Evolutionary conservation across 2,329 filamentous ascomycete genomes (phyloP).

Genomic region (Penicillium brasilianum): DNA sequence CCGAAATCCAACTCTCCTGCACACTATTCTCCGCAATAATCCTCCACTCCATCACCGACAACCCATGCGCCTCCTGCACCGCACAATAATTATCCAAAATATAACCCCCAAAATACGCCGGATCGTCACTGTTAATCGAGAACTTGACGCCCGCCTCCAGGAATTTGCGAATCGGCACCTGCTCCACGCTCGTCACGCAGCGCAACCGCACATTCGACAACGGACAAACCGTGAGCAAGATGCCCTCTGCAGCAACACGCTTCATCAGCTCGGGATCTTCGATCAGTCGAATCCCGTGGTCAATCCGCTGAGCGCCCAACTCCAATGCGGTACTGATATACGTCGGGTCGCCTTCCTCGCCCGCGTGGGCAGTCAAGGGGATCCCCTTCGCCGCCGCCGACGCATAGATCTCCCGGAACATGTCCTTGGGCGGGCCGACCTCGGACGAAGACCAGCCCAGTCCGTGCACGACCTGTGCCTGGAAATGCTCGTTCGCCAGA

Average conservation of each 20-base stretch:
- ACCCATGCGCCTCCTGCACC: conserved; percentile 71
- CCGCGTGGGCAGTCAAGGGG: conserved; percentile 72
- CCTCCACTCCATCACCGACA: conserved; percentile 70
- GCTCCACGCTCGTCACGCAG: conserved; percentile 58
- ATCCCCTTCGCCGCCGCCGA: conserved; percentile 60
- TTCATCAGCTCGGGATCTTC: conserved; percentile 64
- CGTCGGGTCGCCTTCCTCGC: conserved; percentile 72
- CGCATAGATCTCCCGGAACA: conserved; percentile 67
- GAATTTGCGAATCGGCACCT: conserved; percentile 67
- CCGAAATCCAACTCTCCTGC: conserved; percentile 71
- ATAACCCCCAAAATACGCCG: conserved; percentile 77
- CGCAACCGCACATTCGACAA: conserved; percentile 71
- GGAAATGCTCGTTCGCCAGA: conserved; percentile 47
- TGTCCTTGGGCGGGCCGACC: conserved; percentile 59
- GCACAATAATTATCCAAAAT: conserved; percentile 76
- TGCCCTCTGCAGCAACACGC: conserved; percentile 61
- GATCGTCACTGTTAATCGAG: conserved; percentile 76
- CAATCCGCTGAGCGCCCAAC: conserved; percentile 69
- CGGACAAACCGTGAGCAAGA: conserved; percentile 73
- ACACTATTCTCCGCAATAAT: conserved; percentile 66
- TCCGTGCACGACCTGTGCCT: conserved; percentile 61
- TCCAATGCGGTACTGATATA: conserved; percentile 71
- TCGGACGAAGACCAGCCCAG: conserved; percentile 72
- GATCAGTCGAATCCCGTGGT: conserved; percentile 72
- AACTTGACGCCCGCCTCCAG: conserved; percentile 69